These are phyloP conservation scores for Colletotrichum neosansevieriae DNA, from an alignment of 2,329 filamentous ascomycete species.

Conservation along the genomic window DNA sequence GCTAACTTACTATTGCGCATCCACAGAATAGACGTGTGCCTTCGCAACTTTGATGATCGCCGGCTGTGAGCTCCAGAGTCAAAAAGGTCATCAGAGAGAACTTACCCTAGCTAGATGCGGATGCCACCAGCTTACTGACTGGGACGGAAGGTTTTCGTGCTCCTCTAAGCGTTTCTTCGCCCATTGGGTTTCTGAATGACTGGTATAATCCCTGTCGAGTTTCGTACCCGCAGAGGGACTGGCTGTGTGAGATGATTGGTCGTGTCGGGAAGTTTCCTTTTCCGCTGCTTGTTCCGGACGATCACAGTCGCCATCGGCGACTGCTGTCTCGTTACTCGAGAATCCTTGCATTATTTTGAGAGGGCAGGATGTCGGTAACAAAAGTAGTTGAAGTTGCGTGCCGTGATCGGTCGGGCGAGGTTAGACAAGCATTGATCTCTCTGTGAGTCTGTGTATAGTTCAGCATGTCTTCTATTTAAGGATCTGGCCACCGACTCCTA, in stretches of 20 bases:
- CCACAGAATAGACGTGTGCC: constrained; percentile 26
- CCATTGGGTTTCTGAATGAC: constrained; percentile 7
- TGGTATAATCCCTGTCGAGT: not conserved
- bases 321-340: not conserved
- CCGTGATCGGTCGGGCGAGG: not conserved
- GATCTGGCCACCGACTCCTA: not conserved
- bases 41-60: constrained; percentile 2
- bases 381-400: not conserved
- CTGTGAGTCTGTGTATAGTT: no score
- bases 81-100: not conserved
- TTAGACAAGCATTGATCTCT: no score
- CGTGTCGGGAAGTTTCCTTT: not conserved
- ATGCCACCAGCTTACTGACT: constrained; percentile 34
- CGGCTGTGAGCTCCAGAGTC: no score
- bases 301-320: not conserved
- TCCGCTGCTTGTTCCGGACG: not conserved
- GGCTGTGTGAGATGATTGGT: no score
- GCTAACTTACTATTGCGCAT: constrained; percentile 22
- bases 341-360: not conserved
- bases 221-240: not conserved
- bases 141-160: constrained; percentile 16
- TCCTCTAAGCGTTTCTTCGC: constrained; percentile 12
- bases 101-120: constrained; percentile 16
- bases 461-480: not conserved
- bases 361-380: no score